These are phyloP conservation scores for Geotrichum reessii DNA, from an alignment of 1,139 yeast genomes.

Conservation along the genomic window DNA sequence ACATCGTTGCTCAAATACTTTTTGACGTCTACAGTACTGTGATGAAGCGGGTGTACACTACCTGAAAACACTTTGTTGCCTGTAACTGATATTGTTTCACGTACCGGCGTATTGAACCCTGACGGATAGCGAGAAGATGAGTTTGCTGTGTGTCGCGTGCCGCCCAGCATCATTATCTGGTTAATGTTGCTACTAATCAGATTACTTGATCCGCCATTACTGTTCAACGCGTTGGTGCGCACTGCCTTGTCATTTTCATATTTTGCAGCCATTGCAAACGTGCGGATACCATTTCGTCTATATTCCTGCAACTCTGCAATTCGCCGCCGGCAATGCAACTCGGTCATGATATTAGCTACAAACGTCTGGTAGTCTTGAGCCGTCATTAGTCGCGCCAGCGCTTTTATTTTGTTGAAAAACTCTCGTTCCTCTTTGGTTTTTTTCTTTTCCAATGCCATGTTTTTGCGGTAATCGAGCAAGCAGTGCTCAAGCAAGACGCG, in stretches of 20 bases:
- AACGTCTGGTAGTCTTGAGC: conserved; percentile 75
- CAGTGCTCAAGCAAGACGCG: conserved; percentile 70
- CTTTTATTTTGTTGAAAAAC: conserved; percentile 63
- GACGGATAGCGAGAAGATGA: conserved; percentile 13
- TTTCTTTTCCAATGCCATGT: conserved; percentile 67
- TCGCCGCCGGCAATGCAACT: conserved; percentile 70
- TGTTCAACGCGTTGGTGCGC: conserved; percentile 29
- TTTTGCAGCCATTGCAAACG: conserved; percentile 74
- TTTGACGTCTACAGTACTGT: conserved; percentile 7
- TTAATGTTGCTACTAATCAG: conserved; percentile 12
- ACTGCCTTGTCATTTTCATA: conserved; percentile 81
- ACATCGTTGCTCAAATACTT: conserved; percentile 14
- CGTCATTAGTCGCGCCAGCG: conserved; percentile 74
- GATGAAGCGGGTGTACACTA: conserved; percentile 14
- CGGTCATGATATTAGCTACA: conserved; percentile 65
- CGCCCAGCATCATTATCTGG: conserved; percentile 12
- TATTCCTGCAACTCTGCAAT: conserved; percentile 90
- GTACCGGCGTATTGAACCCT: conserved; percentile 8
- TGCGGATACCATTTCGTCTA: conserved; percentile 82
- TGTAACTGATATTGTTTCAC: conserved; percentile 2
- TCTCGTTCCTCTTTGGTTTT: conserved; percentile 89
- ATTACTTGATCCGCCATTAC: conserved; percentile 17
- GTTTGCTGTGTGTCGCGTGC: conserved; percentile 18
- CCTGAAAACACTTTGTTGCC: conserved; percentile 11
- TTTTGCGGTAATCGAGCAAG: conserved; percentile 77